phyloP scores from a whole-genome alignment of 805 yeast genomes.

The Saccharomyces mikatae region DNA sequence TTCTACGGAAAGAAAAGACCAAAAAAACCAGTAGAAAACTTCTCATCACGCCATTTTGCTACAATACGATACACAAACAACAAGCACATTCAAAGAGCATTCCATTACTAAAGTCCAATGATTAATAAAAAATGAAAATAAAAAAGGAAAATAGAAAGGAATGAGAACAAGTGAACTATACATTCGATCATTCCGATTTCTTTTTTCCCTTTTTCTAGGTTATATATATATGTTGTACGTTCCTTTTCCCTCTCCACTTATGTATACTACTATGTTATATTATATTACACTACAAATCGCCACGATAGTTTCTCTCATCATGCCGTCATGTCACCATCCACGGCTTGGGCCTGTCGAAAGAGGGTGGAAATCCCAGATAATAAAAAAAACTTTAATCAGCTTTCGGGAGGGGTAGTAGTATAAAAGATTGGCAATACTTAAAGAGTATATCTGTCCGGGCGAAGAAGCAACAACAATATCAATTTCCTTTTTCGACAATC shows the following conservation, averaged over 20 bases:
- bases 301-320: not conserved
- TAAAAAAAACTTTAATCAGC: not conserved
- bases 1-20: not conserved
- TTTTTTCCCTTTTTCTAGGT: not conserved
- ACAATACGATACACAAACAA: not conserved
- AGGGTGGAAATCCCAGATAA: not conserved
- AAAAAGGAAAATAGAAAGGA: not conserved
- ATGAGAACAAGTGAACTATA: not conserved
- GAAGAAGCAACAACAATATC: not conserved
- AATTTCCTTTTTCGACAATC: not conserved
- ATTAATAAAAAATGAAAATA: not conserved
- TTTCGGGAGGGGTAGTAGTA: not conserved
- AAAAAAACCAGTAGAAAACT: not conserved
- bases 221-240: not conserved
- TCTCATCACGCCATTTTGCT: not conserved
- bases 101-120: not conserved
- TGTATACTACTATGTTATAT: not conserved
- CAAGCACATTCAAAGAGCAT: not conserved
- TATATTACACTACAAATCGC: not conserved
- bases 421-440: not conserved
- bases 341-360: not conserved
- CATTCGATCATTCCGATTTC: not conserved
- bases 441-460: not conserved
- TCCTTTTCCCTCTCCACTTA: not conserved
- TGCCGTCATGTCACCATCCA: not conserved